Base-by-base conservation (phyloP, 495 filamentous ascomycete genomes). In the Penicillium fimorum region DNA sequence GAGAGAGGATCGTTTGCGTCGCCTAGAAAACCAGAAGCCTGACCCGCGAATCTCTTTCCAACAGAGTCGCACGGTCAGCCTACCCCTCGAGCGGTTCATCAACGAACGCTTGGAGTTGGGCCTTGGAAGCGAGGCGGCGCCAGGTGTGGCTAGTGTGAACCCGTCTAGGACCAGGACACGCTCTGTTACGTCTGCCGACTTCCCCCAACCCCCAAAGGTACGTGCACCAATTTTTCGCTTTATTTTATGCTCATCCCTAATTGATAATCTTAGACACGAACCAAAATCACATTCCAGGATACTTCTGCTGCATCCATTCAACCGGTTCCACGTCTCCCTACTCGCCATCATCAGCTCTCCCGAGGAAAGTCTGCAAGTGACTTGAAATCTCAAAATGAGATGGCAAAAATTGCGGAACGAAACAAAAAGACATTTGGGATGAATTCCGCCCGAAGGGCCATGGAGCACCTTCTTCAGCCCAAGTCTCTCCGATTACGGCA, bases 71-170 rank as follows among this genome's bases (percentile, higher is more conserved):
- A 61, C 68, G 3, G 70, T 77, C 2, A 79, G 76, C 56, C 50
- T 79, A 33, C 76, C 74, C 29, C 59, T 79, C 20, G 69, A 77
- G 50, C 70, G 76, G 4, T 79, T 79, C 42, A 79, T 79, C 50
- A 76, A 77, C 24, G 76, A 79, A 35, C 64, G 72, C n/a, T 33
- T 73, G 12, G 69, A 72, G 13, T 42, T 74, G 38, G 61, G 69
- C 24, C 60, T 69, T 46, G 66, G 57, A 20, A 35, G 48, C 17
- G 64, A 62, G 13, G 32, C 52, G 5, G 52, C 32, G 1, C 37
- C 63, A 18, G 60, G 60, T 17, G 20, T 59, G 20, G 55, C 60
- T 38, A 41, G 27, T 27, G 17, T 49, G n/a, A 38, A 48, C 11
- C 17, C 50, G 5, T 49, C 50, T 10, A 55, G 44, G 25, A 57